Conservation (phyloP, 2,329 filamentous ascomycete genomes). For the Elsinoe australis region DNA sequence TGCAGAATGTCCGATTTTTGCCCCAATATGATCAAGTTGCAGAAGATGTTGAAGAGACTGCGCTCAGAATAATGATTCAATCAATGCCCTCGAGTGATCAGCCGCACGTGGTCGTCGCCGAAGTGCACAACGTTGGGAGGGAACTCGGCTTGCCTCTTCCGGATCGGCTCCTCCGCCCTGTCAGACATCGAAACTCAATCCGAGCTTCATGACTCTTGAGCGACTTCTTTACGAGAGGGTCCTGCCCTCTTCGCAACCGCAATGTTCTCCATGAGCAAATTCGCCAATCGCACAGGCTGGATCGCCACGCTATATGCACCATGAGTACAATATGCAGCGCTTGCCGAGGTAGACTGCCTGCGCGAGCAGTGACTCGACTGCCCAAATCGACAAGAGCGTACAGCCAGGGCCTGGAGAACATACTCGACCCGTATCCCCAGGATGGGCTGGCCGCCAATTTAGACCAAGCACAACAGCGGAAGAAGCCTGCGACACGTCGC, state of each 20-base stretch:
- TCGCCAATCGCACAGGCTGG: neutral
- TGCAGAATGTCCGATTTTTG: neutral
- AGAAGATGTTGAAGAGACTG: too few relatives aligned
- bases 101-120: constrained; percentile 7
- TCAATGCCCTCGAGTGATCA: constrained; percentile 4
- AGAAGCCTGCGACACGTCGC: neutral
- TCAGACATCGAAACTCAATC: neutral
- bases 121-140: too few relatives aligned
- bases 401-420: constrained; percentile 4
- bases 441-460: neutral
- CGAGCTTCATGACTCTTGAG: neutral
- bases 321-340: neutral
- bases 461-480: too few relatives aligned
- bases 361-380: neutral
- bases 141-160: constrained; percentile 3
- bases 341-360: neutral
- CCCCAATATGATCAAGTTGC: too few relatives aligned
- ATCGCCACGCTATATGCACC: neutral
- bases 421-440: neutral
- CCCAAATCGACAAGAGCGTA: neutral
- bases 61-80: too few relatives aligned
- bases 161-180: neutral
- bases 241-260: neutral
- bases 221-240: too few relatives aligned
- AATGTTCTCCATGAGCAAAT: neutral